phyloP scores from a whole-genome alignment of 371 early-diverging fungal genomes.

The Capillidium heterosporum region DNA sequence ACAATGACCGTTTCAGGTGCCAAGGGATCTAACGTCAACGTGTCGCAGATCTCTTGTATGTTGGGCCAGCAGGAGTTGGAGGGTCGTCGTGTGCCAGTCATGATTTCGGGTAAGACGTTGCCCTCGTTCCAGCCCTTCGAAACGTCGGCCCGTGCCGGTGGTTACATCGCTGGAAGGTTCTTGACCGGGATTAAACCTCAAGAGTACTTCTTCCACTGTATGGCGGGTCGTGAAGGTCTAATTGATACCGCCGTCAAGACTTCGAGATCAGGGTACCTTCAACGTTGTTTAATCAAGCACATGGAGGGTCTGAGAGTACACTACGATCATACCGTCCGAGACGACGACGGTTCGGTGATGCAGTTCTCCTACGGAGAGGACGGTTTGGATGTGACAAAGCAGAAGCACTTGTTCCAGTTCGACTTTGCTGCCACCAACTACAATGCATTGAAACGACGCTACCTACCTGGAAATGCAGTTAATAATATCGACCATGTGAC shows the following conservation, averaged over 20 bases:
- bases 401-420: slow-evolving; percentile 75
- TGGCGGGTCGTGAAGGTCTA: slow-evolving; percentile 99
- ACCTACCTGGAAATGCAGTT: slow-evolving; percentile 52
- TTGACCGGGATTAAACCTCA: slow-evolving; percentile 98
- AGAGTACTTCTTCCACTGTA: slow-evolving; percentile 84
- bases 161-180: slow-evolving; percentile 97
- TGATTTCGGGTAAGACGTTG: slow-evolving; percentile 94
- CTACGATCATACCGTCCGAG: slow-evolving; percentile 96
- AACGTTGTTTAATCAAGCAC: slow-evolving; percentile 99
- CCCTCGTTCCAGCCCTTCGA: slow-evolving; percentile 91
- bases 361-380: slow-evolving; percentile 99
- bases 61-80: slow-evolving; percentile 99
- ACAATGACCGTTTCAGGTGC: slow-evolving; percentile 98
- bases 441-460: slow-evolving; percentile 56
- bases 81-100: slow-evolving; percentile 97
- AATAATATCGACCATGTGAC: slow-evolving; percentile 51
- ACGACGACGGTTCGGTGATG: slow-evolving; percentile 82
- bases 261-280: slow-evolving; percentile 97
- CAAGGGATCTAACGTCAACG: slow-evolving; percentile 97
- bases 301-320: slow-evolving; percentile 92
- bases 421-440: slow-evolving; percentile 89
- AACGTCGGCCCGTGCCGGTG: slow-evolving; percentile 84
- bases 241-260: slow-evolving; percentile 99
- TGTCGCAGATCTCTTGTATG: slow-evolving; percentile 95
- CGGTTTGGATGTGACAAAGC: slow-evolving; percentile 94